These are phyloP conservation scores for Aristolochia fimbriata DNA, from an alignment of 164 flowering plant genomes.

Conservation along the genomic window DNA sequence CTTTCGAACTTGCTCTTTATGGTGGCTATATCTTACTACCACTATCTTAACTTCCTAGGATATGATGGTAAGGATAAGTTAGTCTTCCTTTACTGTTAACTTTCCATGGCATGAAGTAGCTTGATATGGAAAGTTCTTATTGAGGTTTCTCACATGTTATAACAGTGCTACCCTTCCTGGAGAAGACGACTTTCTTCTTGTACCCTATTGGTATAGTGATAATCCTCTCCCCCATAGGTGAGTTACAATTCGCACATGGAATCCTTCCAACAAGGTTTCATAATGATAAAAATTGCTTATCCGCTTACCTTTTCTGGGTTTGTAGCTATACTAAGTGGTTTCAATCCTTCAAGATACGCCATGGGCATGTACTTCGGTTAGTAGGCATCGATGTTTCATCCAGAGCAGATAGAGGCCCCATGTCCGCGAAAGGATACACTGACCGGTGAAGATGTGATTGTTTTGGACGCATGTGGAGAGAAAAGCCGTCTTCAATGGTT, in stretches of 20 bases:
- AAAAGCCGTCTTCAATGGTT: not conserved
- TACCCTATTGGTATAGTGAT: constrained; percentile 86
- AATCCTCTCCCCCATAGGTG: constrained; percentile 76
- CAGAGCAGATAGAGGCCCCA: too few relatives aligned
- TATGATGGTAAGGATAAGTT: constrained; percentile 74
- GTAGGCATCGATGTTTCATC: not conserved
- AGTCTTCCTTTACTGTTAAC: too few relatives aligned
- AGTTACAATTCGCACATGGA: constrained; percentile 19
- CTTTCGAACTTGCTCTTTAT: constrained; percentile 92
- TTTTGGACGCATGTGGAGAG: not conserved
- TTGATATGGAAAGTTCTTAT: not conserved
- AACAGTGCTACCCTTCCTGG: constrained; percentile 88
- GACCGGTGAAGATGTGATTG: too few relatives aligned
- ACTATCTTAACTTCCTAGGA: constrained; percentile 93
- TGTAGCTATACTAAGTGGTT: constrained; percentile 85
- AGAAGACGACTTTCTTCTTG: constrained; percentile 86
- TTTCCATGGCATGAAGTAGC: too few relatives aligned
- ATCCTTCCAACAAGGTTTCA: not conserved
- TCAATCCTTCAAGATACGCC: constrained; percentile 91
- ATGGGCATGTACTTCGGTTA: constrained; percentile 84
- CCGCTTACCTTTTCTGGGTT: not conserved
- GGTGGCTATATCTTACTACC: constrained; percentile 87
- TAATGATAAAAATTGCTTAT: not conserved
- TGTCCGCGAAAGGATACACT: too few relatives aligned
- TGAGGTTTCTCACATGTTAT: not conserved